phyloP scores from a whole-genome alignment of 371 early-diverging fungal species.

The Haplosporangium sp. region DNA sequence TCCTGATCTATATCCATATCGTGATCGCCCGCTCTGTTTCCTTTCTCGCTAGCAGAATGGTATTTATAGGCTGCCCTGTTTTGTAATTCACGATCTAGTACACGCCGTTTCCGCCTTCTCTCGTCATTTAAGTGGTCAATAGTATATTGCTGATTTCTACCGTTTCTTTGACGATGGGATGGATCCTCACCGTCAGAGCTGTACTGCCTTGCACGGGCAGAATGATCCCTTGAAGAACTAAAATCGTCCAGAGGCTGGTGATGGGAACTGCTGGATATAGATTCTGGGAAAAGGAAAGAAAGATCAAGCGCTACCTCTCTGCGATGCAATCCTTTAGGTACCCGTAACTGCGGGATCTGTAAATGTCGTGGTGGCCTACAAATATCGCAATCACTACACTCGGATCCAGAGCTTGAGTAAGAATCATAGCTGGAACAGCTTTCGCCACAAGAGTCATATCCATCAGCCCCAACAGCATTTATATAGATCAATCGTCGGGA shows the following conservation, averaged over 20 bases:
- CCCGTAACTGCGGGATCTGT: neutral
- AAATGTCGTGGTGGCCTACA: conserved; percentile 20
- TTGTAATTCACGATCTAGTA: conserved; percentile 45
- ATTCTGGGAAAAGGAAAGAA: conserved; percentile 32
- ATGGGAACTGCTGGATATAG: neutral
- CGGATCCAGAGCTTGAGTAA: conserved; percentile 48
- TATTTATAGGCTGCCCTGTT: conserved; percentile 15
- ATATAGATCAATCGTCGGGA: conserved; percentile 15
- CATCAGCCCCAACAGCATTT: conserved; percentile 3
- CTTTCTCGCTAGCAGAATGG: neutral
- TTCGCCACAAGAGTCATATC: conserved; percentile 27
- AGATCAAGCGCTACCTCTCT: conserved; percentile 35
- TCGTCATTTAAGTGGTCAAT: conserved; percentile 49
- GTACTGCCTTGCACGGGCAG: neutral
- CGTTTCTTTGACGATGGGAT: neutral
- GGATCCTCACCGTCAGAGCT: conserved; percentile 4
- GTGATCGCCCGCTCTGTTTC: neutral
- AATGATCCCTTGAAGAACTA: neutral
- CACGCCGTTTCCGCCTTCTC: conserved; percentile 28
- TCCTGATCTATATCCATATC: conserved; percentile 31
- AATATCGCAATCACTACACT: conserved; percentile 49
- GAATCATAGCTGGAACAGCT: conserved; percentile 55
- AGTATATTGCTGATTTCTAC: conserved; percentile 36
- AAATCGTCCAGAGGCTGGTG: neutral
- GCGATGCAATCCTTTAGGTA: conserved; percentile 23